Evolutionary conservation across 176 grass and related monocot species (phyloP).

Genomic region (Neostapfia colusana): DNA sequence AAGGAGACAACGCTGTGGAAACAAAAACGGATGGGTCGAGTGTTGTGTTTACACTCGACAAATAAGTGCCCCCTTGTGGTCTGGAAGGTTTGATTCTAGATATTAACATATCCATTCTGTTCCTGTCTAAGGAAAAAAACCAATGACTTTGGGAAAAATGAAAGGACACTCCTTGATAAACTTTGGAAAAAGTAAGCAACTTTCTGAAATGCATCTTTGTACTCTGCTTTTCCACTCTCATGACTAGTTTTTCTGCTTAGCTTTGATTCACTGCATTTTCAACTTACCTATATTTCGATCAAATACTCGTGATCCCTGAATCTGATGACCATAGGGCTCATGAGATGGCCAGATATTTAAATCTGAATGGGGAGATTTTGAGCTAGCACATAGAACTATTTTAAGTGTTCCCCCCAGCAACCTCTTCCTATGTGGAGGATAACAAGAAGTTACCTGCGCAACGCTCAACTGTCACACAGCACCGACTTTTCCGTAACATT

Average conservation of each 20-base stretch:
- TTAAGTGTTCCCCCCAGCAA: constrained; percentile 33
- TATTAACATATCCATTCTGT: not conserved
- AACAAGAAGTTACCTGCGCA: constrained; percentile 28
- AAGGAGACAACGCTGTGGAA: not conserved
- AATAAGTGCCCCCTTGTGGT: constrained; percentile 1
- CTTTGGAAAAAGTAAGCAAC: not conserved
- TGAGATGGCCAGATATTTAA: too few species aligned
- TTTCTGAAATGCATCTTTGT: not conserved
- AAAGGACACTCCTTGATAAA: constrained; percentile 3
- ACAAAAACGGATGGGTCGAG: constrained; percentile 24
- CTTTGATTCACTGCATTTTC: not conserved
- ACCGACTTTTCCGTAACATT: constrained; percentile 27
- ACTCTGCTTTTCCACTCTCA: not conserved
- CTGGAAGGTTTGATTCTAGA: constrained; percentile 28
- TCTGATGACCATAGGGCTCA: not conserved
- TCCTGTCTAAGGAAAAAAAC: constrained; percentile 9
- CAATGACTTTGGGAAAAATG: constrained; percentile 3
- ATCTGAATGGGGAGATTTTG: too few species aligned
- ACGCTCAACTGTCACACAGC: not conserved
- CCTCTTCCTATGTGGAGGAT: constrained; percentile 39
- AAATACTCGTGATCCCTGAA: not conserved
- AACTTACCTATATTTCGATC: not conserved
- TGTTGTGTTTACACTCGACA: constrained; percentile 16
- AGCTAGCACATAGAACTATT: not conserved
- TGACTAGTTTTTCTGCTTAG: not conserved